Evolutionary conservation across 1,139 yeast species (phyloP).

Genomic region (Yamadazyma atmosphaerica): DNA sequence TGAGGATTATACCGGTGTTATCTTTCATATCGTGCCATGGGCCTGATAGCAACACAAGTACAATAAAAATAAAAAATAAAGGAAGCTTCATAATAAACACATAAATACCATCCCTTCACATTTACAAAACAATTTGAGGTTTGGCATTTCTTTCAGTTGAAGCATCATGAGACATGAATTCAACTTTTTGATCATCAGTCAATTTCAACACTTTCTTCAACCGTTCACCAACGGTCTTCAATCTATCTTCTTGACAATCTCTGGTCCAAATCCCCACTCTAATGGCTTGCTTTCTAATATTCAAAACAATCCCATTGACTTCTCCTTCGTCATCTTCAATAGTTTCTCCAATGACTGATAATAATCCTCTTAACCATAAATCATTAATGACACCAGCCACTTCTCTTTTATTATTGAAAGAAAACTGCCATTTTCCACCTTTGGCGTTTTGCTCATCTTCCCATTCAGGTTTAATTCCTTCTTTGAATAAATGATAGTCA

Average conservation of each 20-base stretch:
- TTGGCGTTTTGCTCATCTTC: constrained; percentile 84
- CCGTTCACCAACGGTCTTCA: constrained; percentile 74
- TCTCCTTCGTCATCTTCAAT: constrained; percentile 86
- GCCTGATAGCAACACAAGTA: no score
- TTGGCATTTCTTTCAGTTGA: constrained; percentile 46
- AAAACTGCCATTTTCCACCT: constrained; percentile 90
- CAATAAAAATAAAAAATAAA: not conserved
- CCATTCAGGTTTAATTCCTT: constrained; percentile 98
- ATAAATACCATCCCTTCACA: not conserved
- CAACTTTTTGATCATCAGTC: constrained; percentile 67
- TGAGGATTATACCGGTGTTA: no score
- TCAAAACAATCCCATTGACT: constrained; percentile 93
- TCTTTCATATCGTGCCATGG: no score
- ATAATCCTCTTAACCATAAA: constrained; percentile 87
- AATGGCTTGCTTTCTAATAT: constrained; percentile 79
- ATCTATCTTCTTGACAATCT: constrained; percentile 65
- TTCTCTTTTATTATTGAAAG: constrained; percentile 70
- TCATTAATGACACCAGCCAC: constrained; percentile 71
- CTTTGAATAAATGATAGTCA: constrained; percentile 94
- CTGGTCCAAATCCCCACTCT: constrained; percentile 94
- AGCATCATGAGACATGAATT: constrained; percentile 69
- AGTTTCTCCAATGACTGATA: constrained; percentile 94
- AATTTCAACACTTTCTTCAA: constrained; percentile 80
- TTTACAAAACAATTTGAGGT: constrained; percentile 41
- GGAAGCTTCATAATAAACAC: constrained; percentile 1